phyloP scores from a whole-genome alignment of 1,284 basidiomycete species.

The Sanghuangporus sanghuang region DNA sequence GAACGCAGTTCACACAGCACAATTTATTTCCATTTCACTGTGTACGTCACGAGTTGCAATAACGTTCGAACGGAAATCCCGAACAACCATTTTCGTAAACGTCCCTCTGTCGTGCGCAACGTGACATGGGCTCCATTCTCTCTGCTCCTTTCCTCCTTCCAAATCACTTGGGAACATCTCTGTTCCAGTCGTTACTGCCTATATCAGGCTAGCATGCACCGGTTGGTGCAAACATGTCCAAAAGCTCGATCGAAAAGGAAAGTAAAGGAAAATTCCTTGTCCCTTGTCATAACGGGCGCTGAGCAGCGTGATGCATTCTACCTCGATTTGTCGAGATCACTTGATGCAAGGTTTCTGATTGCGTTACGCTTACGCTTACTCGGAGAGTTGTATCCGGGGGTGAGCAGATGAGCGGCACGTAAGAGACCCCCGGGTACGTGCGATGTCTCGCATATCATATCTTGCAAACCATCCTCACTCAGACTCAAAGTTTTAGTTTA shows the following conservation, averaged over 20 bases:
- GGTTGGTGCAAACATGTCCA: neutral
- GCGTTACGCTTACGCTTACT: neutral
- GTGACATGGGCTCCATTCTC: neutral
- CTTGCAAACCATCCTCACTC: neutral
- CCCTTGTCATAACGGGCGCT: neutral
- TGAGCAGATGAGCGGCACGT: neutral
- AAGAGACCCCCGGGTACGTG: neutral
- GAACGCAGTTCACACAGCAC: neutral
- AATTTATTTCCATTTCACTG: neutral
- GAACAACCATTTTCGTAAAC: neutral
- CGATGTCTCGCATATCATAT: neutral
- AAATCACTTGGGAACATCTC: neutral
- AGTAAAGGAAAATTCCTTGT: neutral
- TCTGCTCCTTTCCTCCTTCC: neutral
- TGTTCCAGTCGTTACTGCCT: neutral
- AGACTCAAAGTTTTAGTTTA: neutral
- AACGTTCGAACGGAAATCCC: neutral
- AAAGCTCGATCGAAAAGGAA: neutral
- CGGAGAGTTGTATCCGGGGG: neutral
- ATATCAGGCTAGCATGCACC: neutral
- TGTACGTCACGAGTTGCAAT: neutral
- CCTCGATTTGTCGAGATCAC: neutral
- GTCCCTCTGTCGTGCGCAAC: neutral
- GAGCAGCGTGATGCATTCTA: neutral
- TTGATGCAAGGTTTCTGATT: conserved; percentile 1